Conservation (phyloP, 805 yeast species). For the Metschnikowia santaceciliae region DNA sequence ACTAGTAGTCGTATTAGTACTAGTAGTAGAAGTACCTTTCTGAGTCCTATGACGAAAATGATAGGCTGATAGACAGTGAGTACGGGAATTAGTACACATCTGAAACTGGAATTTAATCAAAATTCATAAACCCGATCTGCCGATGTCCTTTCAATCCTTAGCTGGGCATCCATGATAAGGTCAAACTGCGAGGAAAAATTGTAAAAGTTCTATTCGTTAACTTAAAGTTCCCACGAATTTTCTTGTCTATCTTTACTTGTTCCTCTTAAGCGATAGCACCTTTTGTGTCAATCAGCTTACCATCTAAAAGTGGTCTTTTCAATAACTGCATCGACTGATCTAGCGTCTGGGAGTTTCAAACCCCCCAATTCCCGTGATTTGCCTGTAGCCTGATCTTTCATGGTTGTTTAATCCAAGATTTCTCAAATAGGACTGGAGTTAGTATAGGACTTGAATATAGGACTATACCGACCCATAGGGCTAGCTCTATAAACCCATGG, state of each 20-base stretch:
- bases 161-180: conserved; percentile 88
- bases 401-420: conserved; percentile 80
- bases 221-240: no score
- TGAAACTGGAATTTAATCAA: conserved; percentile 50
- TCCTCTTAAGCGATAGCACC: conserved; percentile 97
- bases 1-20: no score
- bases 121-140: conserved; percentile 93
- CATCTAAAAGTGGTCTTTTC: conserved; percentile 85
- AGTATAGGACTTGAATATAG: no score
- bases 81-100: no score
- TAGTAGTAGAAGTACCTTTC: no score
- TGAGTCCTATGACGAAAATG: no score
- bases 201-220: conserved; percentile 85
- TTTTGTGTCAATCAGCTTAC: conserved; percentile 94
- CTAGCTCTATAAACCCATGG: no score
- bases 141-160: conserved; percentile 97
- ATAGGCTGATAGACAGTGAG: no score
- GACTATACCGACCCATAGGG: no score
- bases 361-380: conserved; percentile 94
- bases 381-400: conserved; percentile 86
- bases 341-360: conserved; percentile 77
- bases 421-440: conserved; percentile 39
- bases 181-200: conserved; percentile 86
- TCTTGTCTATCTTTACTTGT: conserved; percentile 93
- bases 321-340: conserved; percentile 80